Percentiles rank a stretch among this genome's conserved stretches.
These are phyloP conservation scores for Penicillium sp. DNA, from an alignment of 2,329 filamentous ascomycete species.

Conservation along the genomic window DNA sequence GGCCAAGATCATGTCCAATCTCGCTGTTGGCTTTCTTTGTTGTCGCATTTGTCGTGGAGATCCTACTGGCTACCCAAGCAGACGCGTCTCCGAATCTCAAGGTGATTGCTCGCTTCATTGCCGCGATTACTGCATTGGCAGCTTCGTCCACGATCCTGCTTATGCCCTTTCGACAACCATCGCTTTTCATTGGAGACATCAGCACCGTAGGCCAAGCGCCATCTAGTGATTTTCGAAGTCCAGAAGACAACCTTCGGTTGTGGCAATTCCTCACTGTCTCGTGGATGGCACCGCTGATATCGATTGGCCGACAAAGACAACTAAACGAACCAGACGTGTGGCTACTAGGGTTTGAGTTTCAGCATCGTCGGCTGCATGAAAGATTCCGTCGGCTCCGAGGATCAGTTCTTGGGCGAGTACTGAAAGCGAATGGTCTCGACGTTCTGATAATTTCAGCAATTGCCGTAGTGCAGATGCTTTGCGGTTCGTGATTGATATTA, in stretches of 20 bases:
- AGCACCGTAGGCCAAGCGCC: slow-evolving; percentile 57
- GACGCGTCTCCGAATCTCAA: slow-evolving; percentile 9
- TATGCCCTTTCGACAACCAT: slow-evolving; percentile 68
- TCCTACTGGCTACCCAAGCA: slow-evolving; percentile 32
- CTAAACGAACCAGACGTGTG: slow-evolving; percentile 79
- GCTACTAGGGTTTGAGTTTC: slow-evolving; percentile 74
- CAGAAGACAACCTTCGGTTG: slow-evolving; percentile 74
- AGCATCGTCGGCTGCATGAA: slow-evolving; percentile 71
- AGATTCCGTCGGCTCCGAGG: slow-evolving; percentile 71
- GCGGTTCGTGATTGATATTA: slow-evolving; percentile 42
- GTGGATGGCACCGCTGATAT: slow-evolving; percentile 76
- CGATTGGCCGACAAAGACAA: slow-evolving; percentile 60
- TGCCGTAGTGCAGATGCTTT: slow-evolving; percentile 60
- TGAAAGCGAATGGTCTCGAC: slow-evolving; percentile 76
- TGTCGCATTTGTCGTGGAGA: slow-evolving; percentile 33
- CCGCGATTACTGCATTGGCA: slow-evolving; percentile 44
- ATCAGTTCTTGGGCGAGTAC: slow-evolving; percentile 65
- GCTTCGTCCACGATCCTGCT: slow-evolving; percentile 56
- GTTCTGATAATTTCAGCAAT: slow-evolving; percentile 65
- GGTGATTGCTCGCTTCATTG: slow-evolving; percentile 25
- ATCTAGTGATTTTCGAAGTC: slow-evolving; percentile 61
- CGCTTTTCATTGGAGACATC: slow-evolving; percentile 55
- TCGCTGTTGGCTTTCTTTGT: slow-evolving; percentile 39
- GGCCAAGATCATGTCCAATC: slow-evolving; percentile 44
- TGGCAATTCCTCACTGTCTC: slow-evolving; percentile 83